A percentile compares a stretch with the other conserved stretches of the same genome.
Evolutionary conservation across 2,329 filamentous ascomycete species (phyloP).

Genomic region (Ambrosiella cleistominuta): DNA sequence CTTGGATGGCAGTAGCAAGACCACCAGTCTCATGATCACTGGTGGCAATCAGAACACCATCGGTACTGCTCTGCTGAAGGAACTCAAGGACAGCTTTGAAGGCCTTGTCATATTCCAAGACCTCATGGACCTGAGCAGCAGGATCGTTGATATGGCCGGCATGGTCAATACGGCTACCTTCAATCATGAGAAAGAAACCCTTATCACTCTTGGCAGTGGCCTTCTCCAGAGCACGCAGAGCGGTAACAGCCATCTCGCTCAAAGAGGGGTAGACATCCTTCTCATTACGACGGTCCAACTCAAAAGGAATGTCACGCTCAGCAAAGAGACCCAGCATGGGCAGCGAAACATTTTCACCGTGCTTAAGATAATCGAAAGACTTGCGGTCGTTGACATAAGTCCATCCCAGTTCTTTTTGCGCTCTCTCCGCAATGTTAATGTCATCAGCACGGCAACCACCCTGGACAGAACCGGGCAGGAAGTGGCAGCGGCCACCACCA

Average conservation of each 20-base stretch:
- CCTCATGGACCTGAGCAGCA: constrained; percentile 72
- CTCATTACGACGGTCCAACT: constrained; percentile 71
- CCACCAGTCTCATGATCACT: constrained; percentile 96
- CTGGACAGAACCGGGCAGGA: constrained; percentile 62
- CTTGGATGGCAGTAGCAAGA: constrained; percentile 58
- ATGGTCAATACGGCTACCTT: constrained; percentile 90
- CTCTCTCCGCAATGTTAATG: constrained; percentile 56
- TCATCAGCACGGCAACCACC: constrained; percentile 72
- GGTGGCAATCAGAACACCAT: constrained; percentile 71
- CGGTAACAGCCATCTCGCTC: constrained; percentile 76
- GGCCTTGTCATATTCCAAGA: constrained; percentile 82
- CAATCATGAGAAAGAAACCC: constrained; percentile 98
- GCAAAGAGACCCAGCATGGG: constrained; percentile 81
- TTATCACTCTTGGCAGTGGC: constrained; percentile 72
- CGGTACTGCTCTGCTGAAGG: constrained; percentile 51
- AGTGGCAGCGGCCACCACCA: constrained; percentile 84
- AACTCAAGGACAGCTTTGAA: constrained; percentile 76
- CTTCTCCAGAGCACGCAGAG: constrained; percentile 58
- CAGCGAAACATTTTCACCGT: constrained; percentile 50
- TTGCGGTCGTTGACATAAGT: constrained; percentile 55
- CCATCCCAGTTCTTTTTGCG: constrained; percentile 61
- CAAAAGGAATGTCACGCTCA: constrained; percentile 67
- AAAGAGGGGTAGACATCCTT: constrained; percentile 71
- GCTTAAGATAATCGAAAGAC: constrained; percentile 57
- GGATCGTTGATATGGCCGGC: constrained; percentile 77